Base-by-base conservation (phyloP, 352 stramenopile species). In the Phytophthora pinifolia region DNA sequence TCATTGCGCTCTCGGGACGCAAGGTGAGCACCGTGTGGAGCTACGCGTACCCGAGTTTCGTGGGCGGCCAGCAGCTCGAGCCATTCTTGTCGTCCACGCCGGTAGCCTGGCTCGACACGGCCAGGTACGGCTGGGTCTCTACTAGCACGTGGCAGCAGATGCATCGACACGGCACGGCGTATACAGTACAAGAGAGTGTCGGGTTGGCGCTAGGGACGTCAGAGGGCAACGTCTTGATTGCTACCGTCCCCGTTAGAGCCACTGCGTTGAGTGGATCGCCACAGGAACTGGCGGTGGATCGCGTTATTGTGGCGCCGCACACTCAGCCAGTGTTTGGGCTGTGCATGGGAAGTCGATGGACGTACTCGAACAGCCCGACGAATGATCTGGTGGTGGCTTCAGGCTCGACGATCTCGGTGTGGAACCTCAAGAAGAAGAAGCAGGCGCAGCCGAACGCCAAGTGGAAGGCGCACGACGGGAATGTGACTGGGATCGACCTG, bases 391-490 rank as follows among this genome's bases (percentile, higher is more conserved):
- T 89, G 3, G 74, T 83, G 1, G 81, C 72, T 0, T 86, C 76
- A 2, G 83, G 83, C 2, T 84, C 67, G 37, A 80, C 70, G 4
- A 82, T 93, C 15, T 87, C 81, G 0, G 78, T 90, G 10, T 93
- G 81, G 81, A 72, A 88, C 39, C 32, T 86, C 29, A 80, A 79
- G 30, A 74, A 80, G 39, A 80, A 86, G 38, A 70, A 66, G 6
- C 58, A 70, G 56, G 42, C 46, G 4, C 46, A 59, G 33, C 58
- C 57, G 9, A 60, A 58, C 6, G 31, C 55, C 8, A 70, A 71
- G 45, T 92, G 81, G 83, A 76, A 77, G 18, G 81, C 83, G 2
- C 83, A 93, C 34, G 63, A 79, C 6, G 79, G 79, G 6, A 90
- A 89, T 46, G 67, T 93, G 22, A 88, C 81, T 13, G 72, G 72